Conservation (phyloP, 2,329 filamentous ascomycete genomes). For the Pseudogymnoascus sp. region DNA sequence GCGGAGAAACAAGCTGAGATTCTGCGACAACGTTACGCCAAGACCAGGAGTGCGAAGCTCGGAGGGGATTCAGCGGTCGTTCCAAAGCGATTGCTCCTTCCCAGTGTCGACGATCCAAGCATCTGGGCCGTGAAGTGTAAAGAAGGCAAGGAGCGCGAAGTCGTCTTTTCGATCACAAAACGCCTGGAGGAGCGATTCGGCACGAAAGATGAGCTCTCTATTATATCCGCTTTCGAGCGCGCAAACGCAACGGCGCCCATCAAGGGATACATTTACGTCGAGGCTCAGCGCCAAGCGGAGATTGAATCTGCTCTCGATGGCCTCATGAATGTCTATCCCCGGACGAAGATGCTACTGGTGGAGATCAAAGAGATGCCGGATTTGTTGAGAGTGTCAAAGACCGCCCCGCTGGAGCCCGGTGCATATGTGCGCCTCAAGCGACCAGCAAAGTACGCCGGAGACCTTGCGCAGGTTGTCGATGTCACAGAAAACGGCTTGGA, state of each 20-base stretch:
- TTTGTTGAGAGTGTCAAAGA: conserved; percentile 82
- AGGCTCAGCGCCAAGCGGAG: conserved; percentile 79
- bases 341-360: conserved; percentile 77
- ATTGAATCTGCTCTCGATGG: conserved; percentile 75
- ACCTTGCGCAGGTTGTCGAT: conserved; percentile 85
- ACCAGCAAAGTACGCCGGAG: conserved; percentile 71
- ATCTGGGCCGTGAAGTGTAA: conserved; percentile 94
- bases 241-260: conserved; percentile 69
- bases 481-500: conserved; percentile 90
- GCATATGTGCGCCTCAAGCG: conserved; percentile 86
- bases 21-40: conserved; percentile 79
- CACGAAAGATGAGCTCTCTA: conserved; percentile 71
- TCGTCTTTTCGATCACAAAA: conserved; percentile 80
- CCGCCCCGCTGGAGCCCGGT: conserved; percentile 72
- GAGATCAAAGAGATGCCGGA: conserved; percentile 98
- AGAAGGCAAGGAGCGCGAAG: conserved; percentile 89
- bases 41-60: conserved; percentile 59
- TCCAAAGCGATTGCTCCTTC: conserved; percentile 77
- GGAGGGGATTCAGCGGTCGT: conserved; percentile 66
- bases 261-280: conserved; percentile 92
- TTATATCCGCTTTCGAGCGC: conserved; percentile 88
- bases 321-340: conserved; percentile 82
- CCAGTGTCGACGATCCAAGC: conserved; percentile 87
- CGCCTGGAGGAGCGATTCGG: conserved; percentile 71
- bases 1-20: conserved; percentile 87